Conservation (phyloP, 2,329 filamentous ascomycete genomes). For the Chalara sp. region DNA sequence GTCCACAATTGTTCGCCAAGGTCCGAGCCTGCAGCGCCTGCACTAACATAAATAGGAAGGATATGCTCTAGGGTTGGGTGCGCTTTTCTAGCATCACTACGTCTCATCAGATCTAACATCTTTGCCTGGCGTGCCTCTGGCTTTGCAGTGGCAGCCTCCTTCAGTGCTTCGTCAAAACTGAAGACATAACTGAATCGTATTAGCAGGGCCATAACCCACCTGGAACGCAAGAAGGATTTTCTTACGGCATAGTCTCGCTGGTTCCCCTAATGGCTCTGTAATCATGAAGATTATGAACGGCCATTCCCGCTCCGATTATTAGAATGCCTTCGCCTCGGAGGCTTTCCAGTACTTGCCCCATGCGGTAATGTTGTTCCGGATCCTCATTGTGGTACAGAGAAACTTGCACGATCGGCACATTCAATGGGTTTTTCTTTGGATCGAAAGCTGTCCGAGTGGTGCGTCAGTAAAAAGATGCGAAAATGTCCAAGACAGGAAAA, state of each 20-base stretch:
- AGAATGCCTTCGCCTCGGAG: no score
- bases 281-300: no score
- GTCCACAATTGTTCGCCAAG: slow-evolving; percentile 38
- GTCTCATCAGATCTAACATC: slow-evolving; percentile 38
- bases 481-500: slow-evolving; percentile 5
- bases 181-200: slow-evolving; percentile 11
- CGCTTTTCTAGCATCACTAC: slow-evolving; percentile 48
- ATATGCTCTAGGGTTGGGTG: slow-evolving; percentile 58
- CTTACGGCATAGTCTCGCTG: slow-evolving; percentile 53
- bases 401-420: no score
- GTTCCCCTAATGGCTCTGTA: slow-evolving; percentile 27
- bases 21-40: slow-evolving; percentile 46
- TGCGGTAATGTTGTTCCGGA: no score
- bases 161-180: slow-evolving; percentile 54
- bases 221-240: slow-evolving; percentile 25
- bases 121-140: slow-evolving; percentile 20
- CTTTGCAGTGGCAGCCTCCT: slow-evolving; percentile 35
- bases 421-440: no score
- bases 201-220: slow-evolving; percentile 6
- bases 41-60: slow-evolving; percentile 49
- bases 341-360: no score
- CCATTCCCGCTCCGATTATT: no score
- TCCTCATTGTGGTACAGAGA: no score
- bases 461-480: slow-evolving; percentile 19
- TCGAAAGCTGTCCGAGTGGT: no score